A percentile compares a stretch with the other conserved stretches of the same genome.
Conservation (phyloP, 768 basidiomycete species). For the Russula dissimulans region DNA sequence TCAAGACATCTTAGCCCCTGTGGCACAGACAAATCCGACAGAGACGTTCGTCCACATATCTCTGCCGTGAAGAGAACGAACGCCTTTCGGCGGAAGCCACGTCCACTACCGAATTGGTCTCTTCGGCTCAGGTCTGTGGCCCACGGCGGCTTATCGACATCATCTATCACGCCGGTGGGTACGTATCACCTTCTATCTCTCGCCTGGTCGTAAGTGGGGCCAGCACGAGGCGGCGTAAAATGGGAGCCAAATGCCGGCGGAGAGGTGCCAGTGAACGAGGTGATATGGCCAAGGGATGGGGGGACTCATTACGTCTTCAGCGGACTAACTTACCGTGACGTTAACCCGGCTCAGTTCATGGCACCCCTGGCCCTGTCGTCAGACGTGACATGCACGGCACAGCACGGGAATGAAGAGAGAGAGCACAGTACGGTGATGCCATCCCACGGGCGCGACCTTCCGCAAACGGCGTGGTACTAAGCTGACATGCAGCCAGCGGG, state of each 20-base stretch:
- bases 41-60: neutral
- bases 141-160: conserved; percentile 7
- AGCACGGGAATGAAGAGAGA: neutral
- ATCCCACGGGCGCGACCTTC: conserved; percentile 5
- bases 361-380: too few species aligned
- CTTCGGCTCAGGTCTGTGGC: neutral
- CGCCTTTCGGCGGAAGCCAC: neutral
- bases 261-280: too few species aligned
- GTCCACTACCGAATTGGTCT: neutral
- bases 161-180: neutral
- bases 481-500: neutral
- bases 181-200: neutral
- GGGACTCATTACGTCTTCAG: neutral
- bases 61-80: neutral
- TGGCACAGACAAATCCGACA: neutral
- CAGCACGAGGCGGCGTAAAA: conserved; percentile 2
- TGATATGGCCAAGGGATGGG: neutral
- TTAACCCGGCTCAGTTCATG: too few species aligned
- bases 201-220: neutral
- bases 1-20: neutral
- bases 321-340: neutral
- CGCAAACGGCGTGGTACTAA: neutral
- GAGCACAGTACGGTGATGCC: neutral
- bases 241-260: neutral
- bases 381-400: neutral